Base-by-base conservation (phyloP, 2,329 filamentous ascomycete species). In the Pseudonectria foliicola region DNA sequence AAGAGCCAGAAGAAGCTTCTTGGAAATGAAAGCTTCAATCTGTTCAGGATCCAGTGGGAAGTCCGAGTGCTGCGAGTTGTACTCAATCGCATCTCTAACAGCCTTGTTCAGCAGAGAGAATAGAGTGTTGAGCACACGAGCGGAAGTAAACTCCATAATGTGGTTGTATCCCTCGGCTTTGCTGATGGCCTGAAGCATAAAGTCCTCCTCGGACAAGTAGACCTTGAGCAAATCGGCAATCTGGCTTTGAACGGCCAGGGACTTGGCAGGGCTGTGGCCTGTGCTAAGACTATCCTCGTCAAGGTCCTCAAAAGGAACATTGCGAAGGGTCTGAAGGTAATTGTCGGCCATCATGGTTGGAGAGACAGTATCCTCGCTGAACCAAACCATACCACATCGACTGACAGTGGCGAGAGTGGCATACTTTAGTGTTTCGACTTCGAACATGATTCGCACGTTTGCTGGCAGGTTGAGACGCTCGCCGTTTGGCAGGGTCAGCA, bases 301-400 rank as follows among this genome's bases (percentile, higher is more conserved):
- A 24, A 98, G 70, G 50, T 98, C 92, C 53, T 98, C 92, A 52
- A 98, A 95, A 0, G 85, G 79, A 37, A 86, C 80, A 3, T 79
- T 83, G 48, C 82, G 81, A 26, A 98, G 76, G 30, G 82, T 80
- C 41, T 92, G 79, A 34, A 98, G 75, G 54, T 98, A 95, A 62
- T 96, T 86, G 43, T 78, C 72, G 27, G 96, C 82, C 79, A 96
- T 85, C 84, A 98, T 95, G 46, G 75, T 76, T 2, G 90, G 77
- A 23, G 87, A 90, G 27, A 99, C 90, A 18, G 89, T 96, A 55
- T 98, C 93, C 53, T 95, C 90, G 57, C 88, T 98, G 66, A 96
- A 98, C 92, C 92, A 99, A 11, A 99, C 93, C 92, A 99, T 99
- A 73, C 92, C 92, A 60, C 92, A 99, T 66, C 92, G 88, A 80